Evolutionary conservation across 2,329 filamentous ascomycete genomes (phyloP), one percentile per base, ranked within the genome.

Genomic region (Fusarium oxysporum): DNA sequence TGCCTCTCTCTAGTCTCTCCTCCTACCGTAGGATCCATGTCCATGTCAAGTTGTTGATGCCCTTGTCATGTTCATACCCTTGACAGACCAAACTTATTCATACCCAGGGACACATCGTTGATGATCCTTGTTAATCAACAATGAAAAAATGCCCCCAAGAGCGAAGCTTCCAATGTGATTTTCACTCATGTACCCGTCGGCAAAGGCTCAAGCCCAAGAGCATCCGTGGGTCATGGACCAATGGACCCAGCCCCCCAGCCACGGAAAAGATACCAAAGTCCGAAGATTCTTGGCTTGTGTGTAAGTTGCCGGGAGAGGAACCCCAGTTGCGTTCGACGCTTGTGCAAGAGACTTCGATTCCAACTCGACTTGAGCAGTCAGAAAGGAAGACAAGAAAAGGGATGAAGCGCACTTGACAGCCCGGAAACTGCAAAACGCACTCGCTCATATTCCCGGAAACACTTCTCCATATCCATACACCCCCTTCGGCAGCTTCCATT

Each of bases 281-380:
- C 62, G 53, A 65, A 21, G 35, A 51, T 23, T 41, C 35, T 62
- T 70, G 63, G 74, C 56, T 38, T 65, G 23, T 57, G 54, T 75
- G 65, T 72, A 74, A 72, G 69, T 76, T 74, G 53, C 61, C 56
- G 66, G 60, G 57, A 71, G 57, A 57, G 28, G 60, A 61, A 60
- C 57, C 57, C 53, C 58, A 48, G 23, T 67, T 48, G 37, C 40
- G 62, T 53, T 68, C 41, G 48, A 56, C 35, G 55, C 61, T 63
- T 60, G 54, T 62, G 54, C 59, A 55, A 64, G 45, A 63, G 23
- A 16, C n/a, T 54, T 56, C 30, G 33, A 48, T 48, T 37, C 32
- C 19, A 40, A 67, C 63, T 74, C 59, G 57, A 47, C 48, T 47
- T 48, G 67, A 37, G 28, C 41, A 37, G 47, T 32, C 40, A 61